Percentiles rank a stretch among this genome's conserved stretches.
Evolutionary conservation across 192 early-diverging fungal genomes (phyloP).

Genomic region (Coemansia sp.): DNA sequence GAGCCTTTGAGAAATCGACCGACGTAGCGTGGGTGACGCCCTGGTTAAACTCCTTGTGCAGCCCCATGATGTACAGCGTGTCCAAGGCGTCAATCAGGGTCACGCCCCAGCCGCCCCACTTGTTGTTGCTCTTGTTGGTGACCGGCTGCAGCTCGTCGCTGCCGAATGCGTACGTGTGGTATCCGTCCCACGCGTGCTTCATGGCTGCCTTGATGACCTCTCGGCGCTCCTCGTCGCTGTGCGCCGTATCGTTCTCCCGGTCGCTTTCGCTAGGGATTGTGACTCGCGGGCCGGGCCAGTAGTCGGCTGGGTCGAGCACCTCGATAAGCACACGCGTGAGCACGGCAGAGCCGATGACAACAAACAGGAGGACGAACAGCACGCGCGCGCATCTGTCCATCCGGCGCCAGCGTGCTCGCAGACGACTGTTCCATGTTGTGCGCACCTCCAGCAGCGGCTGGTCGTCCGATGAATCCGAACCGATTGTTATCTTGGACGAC

Average conservation of each 20-base stretch:
- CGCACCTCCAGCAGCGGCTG: slow-evolving; percentile 24
- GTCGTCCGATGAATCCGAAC: slow-evolving; percentile 19
- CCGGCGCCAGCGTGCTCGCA: slow-evolving; percentile 31
- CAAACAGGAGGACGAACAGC: slow-evolving; percentile 18
- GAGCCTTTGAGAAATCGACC: slow-evolving; percentile 59
- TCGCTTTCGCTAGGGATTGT: slow-evolving; percentile 35
- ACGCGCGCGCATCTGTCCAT: slow-evolving; percentile 40
- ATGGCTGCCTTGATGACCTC: slow-evolving; percentile 42
- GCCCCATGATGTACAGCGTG: slow-evolving; percentile 82
- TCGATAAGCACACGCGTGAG: slow-evolving; percentile 30
- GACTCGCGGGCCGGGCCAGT: slow-evolving; percentile 32
- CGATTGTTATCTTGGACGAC: slow-evolving; percentile 26
- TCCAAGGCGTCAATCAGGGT: slow-evolving; percentile 88
- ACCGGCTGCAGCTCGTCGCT: slow-evolving; percentile 53
- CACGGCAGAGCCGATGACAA: slow-evolving; percentile 20
- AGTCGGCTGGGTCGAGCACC: slow-evolving; percentile 30
- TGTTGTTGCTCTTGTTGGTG: slow-evolving; percentile 40
- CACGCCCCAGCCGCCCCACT: slow-evolving; percentile 56
- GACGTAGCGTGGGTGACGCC: slow-evolving; percentile 65
- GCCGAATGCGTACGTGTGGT: slow-evolving; percentile 48
- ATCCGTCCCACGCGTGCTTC: slow-evolving; percentile 53
- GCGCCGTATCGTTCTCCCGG: slow-evolving; percentile 15
- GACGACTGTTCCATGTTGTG: slow-evolving; percentile 17
- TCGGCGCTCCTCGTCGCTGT: slow-evolving; percentile 34
- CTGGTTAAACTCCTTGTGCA: slow-evolving; percentile 74